Evolutionary conservation across 169 alveolate species (phyloP), one percentile per base, ranked within the genome.

Genomic region (Eimeria falciformis): DNA sequence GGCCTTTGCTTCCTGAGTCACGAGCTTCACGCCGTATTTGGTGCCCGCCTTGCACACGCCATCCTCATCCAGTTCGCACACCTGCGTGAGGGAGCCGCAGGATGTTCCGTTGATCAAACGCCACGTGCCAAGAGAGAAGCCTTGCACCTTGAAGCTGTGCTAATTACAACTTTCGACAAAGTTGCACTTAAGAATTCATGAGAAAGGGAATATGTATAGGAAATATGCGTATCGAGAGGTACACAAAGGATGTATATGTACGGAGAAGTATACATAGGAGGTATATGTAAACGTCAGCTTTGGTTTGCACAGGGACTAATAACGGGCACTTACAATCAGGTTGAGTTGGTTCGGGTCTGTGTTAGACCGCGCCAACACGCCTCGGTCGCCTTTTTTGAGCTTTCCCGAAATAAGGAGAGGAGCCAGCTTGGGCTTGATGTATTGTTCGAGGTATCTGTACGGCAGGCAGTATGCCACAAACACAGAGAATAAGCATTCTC

Each of bases 341-440:
- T 45, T 75, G n/a, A 75, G 85, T 25, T 75, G 85, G 65, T 75
- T 75, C n/a, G 85, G 58, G 43, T 75, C 46, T 12, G 65, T 46
- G 37, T 75, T 75, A 40, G 85, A 75, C 1, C 85, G 85, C 29
- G 85, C 85, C 66, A 75, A 46, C 0, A 75, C 65, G n/a, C 66
- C 85, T 23, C 85, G 12, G 66, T 75, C 85, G 14, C 85, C 85
- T 7, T 46, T 0, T 47, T 75, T 75, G 46, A 75, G 45, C 40
- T 75, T 75, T 21, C 85, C 85, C n/a, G 85, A 75, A 5, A 75
- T 75, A 56, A 75, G n/a, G 45, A 75, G 17, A 1, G 85, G 85
- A 37, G 85, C 85, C 11, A 75, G 56, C 40, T 47, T 43, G 33
- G 65, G 65, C 66, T 75, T 75, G 29, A 75, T 75, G 85, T 75